Evolutionary conservation across 495 filamentous ascomycete genomes (phyloP).

Genomic region (Clohesyomyces aquaticus): DNA sequence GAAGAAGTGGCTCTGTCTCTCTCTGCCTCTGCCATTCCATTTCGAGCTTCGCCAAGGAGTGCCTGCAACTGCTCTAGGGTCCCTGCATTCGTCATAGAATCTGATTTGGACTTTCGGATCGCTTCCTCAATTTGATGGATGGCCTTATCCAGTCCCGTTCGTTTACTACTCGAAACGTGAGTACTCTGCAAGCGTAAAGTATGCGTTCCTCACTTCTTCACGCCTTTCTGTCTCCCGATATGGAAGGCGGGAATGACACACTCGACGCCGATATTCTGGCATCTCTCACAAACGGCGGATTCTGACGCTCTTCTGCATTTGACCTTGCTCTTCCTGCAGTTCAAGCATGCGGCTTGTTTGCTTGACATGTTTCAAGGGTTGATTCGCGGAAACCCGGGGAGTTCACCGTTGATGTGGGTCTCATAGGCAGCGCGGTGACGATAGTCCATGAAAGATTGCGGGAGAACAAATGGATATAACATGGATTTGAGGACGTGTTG

Average conservation of each 20-base stretch:
- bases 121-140: slow-evolving; percentile 74
- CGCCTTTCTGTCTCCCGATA: slow-evolving; percentile 71
- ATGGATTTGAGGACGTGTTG: no score
- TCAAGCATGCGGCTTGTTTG: slow-evolving; percentile 22
- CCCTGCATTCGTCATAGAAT: slow-evolving; percentile 51
- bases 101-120: slow-evolving; percentile 64
- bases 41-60: slow-evolving; percentile 37
- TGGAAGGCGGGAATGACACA: slow-evolving; percentile 71
- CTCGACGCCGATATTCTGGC: slow-evolving; percentile 59
- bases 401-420: no score
- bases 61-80: slow-evolving; percentile 33
- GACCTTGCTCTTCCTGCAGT: slow-evolving; percentile 23
- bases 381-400: no score
- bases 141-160: slow-evolving; percentile 72
- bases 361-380: slow-evolving; percentile 8
- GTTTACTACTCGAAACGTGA: slow-evolving; percentile 58
- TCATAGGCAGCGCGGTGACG: no score
- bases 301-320: slow-evolving; percentile 50
- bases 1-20: neutral
- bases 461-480: no score
- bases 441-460: no score
- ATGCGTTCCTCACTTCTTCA: slow-evolving; percentile 64
- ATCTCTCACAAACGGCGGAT: slow-evolving; percentile 63
- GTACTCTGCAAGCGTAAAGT: slow-evolving; percentile 12
- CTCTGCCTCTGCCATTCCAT: neutral